Percentiles rank a stretch among this genome's conserved stretches.
These are phyloP conservation scores for Pestalotiopsis sp. DNA, from an alignment of 2,329 filamentous ascomycete genomes.

Conservation along the genomic window DNA sequence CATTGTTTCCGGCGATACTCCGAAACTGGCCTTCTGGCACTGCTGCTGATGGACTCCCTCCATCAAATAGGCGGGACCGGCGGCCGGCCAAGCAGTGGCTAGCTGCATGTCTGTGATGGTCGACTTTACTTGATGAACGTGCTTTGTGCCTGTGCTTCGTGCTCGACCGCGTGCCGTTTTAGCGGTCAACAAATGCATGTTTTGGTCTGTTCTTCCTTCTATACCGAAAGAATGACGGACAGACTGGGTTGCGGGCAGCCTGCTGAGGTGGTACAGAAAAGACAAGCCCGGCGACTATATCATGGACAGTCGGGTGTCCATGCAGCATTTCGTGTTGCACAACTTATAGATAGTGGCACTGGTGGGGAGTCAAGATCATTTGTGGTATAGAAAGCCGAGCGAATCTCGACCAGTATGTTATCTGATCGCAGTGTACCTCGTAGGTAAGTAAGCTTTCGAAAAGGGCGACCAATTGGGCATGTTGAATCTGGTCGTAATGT, in stretches of 20 bases:
- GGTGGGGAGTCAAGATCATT: not conserved
- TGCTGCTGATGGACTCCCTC: not conserved
- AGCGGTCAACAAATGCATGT: not conserved
- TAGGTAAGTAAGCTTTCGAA: not conserved
- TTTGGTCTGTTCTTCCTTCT: not conserved
- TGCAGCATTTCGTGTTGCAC: not conserved
- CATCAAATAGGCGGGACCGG: not conserved
- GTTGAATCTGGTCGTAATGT: not conserved
- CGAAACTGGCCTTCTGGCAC: not conserved
- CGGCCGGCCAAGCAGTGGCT: not conserved
- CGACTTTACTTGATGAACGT: not conserved
- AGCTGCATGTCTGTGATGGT: not conserved
- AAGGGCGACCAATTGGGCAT: not conserved
- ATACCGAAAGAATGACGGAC: not conserved
- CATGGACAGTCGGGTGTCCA: not conserved
- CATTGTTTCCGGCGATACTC: slow-evolving; percentile 1
- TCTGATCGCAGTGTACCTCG: not conserved
- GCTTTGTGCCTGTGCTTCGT: not conserved
- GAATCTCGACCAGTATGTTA: not conserved
- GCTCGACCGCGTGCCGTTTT: not conserved
- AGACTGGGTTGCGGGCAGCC: not conserved
- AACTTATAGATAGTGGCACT: not conserved
- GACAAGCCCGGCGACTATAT: not conserved
- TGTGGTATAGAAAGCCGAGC: not conserved
- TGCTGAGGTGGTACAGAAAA: not conserved